Percentiles rank a stretch among this genome's conserved stretches.
Conservation (phyloP, 306 rosid genomes). For the Gleditsia sinensis region DNA sequence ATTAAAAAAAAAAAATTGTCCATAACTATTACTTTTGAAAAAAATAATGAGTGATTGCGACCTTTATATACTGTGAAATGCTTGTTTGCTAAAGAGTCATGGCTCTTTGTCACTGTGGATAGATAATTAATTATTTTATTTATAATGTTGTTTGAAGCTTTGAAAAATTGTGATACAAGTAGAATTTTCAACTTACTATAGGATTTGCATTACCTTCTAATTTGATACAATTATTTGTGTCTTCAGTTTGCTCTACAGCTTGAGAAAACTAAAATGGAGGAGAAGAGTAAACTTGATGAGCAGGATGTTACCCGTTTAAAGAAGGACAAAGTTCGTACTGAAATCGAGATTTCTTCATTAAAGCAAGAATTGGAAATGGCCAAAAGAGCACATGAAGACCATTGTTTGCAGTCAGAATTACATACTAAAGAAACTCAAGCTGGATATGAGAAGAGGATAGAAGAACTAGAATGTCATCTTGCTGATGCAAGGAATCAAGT, state of each 20-base stretch:
- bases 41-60: slow-evolving; percentile 1
- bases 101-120: slow-evolving; percentile 12
- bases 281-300: slow-evolving; percentile 77
- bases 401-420: slow-evolving; percentile 56
- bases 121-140: slow-evolving; percentile 16
- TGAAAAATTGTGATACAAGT: slow-evolving; percentile 13
- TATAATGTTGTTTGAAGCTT: slow-evolving; percentile 12
- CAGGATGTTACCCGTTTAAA: slow-evolving; percentile 67
- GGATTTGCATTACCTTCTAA: slow-evolving; percentile 29
- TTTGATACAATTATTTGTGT: slow-evolving; percentile 15
- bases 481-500: slow-evolving; percentile 65
- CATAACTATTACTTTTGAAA: background rate
- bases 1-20: too few relatives aligned
- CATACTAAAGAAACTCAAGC: slow-evolving; percentile 64
- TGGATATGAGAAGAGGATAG: slow-evolving; percentile 60
- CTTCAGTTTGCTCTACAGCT: slow-evolving; percentile 51
- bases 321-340: slow-evolving; percentile 63
- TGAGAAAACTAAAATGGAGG: slow-evolving; percentile 73
- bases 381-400: slow-evolving; percentile 61
- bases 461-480: slow-evolving; percentile 60
- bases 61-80: slow-evolving; percentile 27
- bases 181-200: slow-evolving; percentile 8
- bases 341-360: slow-evolving; percentile 61
- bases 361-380: slow-evolving; percentile 67
- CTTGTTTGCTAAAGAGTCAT: slow-evolving; percentile 10